Evolutionary conservation across 306 rosid genomes (phyloP).

Genomic region (Macrotyloma uniflorum): DNA sequence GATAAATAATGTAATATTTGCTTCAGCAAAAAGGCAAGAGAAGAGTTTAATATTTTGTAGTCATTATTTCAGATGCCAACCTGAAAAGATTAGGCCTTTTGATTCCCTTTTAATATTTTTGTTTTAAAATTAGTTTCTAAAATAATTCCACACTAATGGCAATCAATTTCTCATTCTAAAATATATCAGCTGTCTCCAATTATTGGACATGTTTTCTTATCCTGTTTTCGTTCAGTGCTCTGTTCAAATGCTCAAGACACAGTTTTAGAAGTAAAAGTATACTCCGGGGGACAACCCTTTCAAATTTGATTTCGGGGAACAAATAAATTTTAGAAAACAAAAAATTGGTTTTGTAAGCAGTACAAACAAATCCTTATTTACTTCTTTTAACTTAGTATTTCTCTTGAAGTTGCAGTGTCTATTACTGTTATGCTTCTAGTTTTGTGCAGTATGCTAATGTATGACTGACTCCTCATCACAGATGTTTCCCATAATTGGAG

Average conservation of each 20-base stretch:
- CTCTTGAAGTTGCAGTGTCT: neutral
- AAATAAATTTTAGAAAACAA: too few relatives aligned
- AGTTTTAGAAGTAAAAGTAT: too few relatives aligned
- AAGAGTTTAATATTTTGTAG: neutral
- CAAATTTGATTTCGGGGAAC: too few relatives aligned
- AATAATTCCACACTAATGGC: too few relatives aligned
- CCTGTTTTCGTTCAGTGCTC: too few relatives aligned
- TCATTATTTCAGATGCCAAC: conserved; percentile 1
- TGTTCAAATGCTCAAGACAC: neutral
- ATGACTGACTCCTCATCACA: conserved; percentile 36
- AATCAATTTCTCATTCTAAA: neutral
- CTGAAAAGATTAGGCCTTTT: neutral
- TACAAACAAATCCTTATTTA: neutral
- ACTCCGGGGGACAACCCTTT: too few relatives aligned
- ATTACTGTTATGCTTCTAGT: neutral
- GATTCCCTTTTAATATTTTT: neutral
- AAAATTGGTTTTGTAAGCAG: too few relatives aligned
- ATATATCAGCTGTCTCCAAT: neutral
- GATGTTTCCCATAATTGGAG: conserved; percentile 81
- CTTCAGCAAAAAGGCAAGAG: neutral
- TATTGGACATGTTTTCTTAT: too few relatives aligned
- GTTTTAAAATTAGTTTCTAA: neutral
- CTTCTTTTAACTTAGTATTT: neutral
- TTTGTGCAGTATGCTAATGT: conserved; percentile 18
- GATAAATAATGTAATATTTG: neutral